Evolutionary conservation across 768 basidiomycete species (phyloP).

Genomic region (Exsudoporus frostii): DNA sequence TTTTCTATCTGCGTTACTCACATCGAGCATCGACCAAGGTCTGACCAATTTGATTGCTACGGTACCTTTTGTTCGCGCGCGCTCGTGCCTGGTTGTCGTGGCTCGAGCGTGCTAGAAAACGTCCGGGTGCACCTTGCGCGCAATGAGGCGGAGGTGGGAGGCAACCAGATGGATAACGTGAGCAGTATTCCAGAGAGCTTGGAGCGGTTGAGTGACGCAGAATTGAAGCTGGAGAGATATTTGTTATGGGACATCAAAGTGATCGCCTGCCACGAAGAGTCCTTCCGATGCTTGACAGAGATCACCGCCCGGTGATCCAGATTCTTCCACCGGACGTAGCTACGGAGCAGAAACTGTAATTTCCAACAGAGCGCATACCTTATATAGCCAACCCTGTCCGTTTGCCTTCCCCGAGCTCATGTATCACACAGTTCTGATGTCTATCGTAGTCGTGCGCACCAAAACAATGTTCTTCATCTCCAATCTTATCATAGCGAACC

Average conservation of each 20-base stretch:
- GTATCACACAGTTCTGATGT: background rate
- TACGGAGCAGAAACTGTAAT: too few species aligned
- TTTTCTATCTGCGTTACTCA: background rate
- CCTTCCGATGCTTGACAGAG: background rate
- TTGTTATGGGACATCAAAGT: conserved; percentile 11
- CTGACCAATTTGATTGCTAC: background rate
- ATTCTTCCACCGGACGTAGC: conserved; percentile 2
- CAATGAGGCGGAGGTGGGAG: background rate
- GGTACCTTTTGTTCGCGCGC: background rate
- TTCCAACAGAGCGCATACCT: too few species aligned
- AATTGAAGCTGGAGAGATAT: conserved; percentile 10
- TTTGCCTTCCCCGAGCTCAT: background rate
- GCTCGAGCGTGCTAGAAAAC: too few species aligned
- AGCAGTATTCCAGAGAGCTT: conserved; percentile 17
- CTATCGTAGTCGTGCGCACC: background rate
- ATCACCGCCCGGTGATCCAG: background rate
- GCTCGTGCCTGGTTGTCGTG: background rate
- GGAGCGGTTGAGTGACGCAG: conserved; percentile 15
- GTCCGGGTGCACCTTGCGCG: conserved; percentile 12
- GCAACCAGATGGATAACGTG: background rate
- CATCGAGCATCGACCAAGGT: background rate
- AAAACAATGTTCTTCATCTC: background rate
- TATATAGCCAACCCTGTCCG: background rate
- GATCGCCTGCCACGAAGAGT: background rate
- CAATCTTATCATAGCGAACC: conserved; percentile 21